A percentile compares a stretch with the other conserved stretches of the same genome.
phyloP scores from a whole-genome alignment of 805 yeast species.

The Lachancea fermentati region DNA sequence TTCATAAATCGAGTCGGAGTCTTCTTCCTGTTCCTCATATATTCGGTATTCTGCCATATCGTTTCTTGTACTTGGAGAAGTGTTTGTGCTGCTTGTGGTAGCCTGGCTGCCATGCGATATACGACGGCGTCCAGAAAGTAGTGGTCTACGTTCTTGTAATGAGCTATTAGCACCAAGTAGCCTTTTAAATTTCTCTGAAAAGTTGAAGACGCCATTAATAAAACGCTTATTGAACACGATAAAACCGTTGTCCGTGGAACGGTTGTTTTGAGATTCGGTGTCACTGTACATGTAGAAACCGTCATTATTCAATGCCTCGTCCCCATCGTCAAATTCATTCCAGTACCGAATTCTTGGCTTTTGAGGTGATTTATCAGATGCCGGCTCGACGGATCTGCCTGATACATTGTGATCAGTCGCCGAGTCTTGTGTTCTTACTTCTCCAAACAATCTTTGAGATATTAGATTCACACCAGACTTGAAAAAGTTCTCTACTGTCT shows the following conservation, averaged over 20 bases:
- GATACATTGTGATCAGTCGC: not conserved
- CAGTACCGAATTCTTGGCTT: slow-evolving; percentile 22
- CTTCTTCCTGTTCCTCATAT: slow-evolving; percentile 18
- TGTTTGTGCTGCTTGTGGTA: slow-evolving; percentile 4
- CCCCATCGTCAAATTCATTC: slow-evolving; percentile 33
- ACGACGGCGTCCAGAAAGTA: slow-evolving; percentile 3
- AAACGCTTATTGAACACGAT: slow-evolving; percentile 21
- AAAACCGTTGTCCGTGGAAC: slow-evolving; percentile 19
- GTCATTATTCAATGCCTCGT: slow-evolving; percentile 14
- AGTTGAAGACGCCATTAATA: slow-evolving; percentile 19
- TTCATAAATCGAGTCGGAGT: slow-evolving; percentile 25
- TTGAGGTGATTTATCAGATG: not conserved
- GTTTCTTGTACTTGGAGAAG: slow-evolving; percentile 7
- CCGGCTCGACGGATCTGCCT: not conserved
- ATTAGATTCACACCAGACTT: slow-evolving; percentile 17
- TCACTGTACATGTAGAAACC: slow-evolving; percentile 14
- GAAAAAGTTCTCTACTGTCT: slow-evolving; percentile 22
- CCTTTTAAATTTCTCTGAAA: slow-evolving; percentile 15
- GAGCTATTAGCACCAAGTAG: slow-evolving; percentile 7
- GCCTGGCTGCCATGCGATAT: slow-evolving; percentile 5
- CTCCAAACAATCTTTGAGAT: slow-evolving; percentile 1
- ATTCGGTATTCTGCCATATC: slow-evolving; percentile 19
- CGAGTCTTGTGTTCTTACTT: not conserved
- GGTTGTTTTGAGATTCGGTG: slow-evolving; percentile 4
- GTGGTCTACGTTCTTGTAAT: slow-evolving; percentile 1